Evolutionary conservation across 768 basidiomycete genomes (phyloP).

Genomic region (Mycena olivaceomarginata): DNA sequence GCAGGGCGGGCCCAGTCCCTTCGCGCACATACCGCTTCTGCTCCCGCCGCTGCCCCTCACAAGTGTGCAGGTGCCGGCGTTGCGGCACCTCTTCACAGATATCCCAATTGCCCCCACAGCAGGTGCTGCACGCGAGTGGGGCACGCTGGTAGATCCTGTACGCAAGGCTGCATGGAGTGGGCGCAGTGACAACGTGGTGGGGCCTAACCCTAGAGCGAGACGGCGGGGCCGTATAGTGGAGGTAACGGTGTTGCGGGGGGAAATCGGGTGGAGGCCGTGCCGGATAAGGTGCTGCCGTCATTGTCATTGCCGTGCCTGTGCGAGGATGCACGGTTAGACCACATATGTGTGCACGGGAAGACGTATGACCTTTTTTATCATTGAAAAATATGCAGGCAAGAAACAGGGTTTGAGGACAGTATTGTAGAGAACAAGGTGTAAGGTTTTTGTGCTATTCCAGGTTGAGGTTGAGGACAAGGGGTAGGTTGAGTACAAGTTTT

Average conservation of each 20-base stretch:
- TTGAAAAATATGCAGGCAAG: too few species aligned
- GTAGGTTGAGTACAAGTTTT: too few species aligned
- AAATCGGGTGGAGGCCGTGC: background rate
- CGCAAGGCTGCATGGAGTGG: slow-evolving; percentile 36
- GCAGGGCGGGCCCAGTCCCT: background rate
- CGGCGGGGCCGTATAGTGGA: background rate
- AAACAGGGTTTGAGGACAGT: too few species aligned
- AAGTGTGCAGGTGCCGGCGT: slow-evolving; percentile 33
- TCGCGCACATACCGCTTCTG: slow-evolving; percentile 5
- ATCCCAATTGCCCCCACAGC: slow-evolving; percentile 36
- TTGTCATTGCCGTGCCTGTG: slow-evolving; percentile 29
- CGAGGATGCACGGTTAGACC: slow-evolving; percentile 25
- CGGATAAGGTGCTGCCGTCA: slow-evolving; percentile 20
- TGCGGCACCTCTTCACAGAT: slow-evolving; percentile 38
- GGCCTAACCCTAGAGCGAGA: background rate
- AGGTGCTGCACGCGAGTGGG: slow-evolving; percentile 25
- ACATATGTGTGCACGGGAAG: too few species aligned
- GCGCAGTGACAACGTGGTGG: background rate
- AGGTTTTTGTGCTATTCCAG: too few species aligned
- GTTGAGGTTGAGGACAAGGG: too few species aligned
- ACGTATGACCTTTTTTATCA: too few species aligned
- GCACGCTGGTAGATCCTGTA: slow-evolving; percentile 33
- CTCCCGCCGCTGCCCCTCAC: slow-evolving; percentile 38
- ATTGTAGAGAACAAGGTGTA: too few species aligned
- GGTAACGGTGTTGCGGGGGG: background rate